Evolutionary conservation across 768 basidiomycete genomes (phyloP).

Genomic region (Tylopilus vinaceipallidus): DNA sequence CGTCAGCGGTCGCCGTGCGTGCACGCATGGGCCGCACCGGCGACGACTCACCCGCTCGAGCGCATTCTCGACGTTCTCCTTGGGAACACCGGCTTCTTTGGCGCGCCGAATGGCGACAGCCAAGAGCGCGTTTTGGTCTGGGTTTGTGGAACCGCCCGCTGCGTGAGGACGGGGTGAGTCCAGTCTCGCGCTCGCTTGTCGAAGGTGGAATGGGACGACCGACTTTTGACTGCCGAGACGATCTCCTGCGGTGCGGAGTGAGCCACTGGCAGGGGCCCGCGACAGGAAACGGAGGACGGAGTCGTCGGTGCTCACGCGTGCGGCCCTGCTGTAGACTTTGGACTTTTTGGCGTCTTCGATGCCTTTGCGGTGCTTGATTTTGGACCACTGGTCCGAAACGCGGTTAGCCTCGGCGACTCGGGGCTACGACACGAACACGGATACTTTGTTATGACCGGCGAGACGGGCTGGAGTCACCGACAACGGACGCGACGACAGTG

Average conservation of each 20-base stretch:
- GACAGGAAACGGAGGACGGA: neutral
- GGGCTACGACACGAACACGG: neutral
- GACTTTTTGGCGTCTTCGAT: slow-evolving; percentile 61
- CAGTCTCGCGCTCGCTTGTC: neutral
- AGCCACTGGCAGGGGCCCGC: slow-evolving; percentile 1
- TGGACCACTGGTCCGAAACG: slow-evolving; percentile 61
- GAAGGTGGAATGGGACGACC: slow-evolving; percentile 10
- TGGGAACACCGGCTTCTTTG: slow-evolving; percentile 59
- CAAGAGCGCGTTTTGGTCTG: slow-evolving; percentile 51
- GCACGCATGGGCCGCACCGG: too few relatives aligned
- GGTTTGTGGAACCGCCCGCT: slow-evolving; percentile 60
- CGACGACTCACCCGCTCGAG: slow-evolving; percentile 46
- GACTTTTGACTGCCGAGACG: slow-evolving; percentile 57
- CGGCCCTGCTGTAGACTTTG: slow-evolving; percentile 52
- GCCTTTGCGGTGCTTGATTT: slow-evolving; percentile 72
- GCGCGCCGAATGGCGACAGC: slow-evolving; percentile 54
- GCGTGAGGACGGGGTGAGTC: neutral
- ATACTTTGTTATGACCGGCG: slow-evolving; percentile 44
- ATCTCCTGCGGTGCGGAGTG: slow-evolving; percentile 48
- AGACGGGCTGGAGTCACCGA: slow-evolving; percentile 23
- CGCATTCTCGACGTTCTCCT: slow-evolving; percentile 65
- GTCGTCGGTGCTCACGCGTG: slow-evolving; percentile 56
- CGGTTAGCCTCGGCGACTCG: slow-evolving; percentile 5
- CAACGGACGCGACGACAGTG: slow-evolving; percentile 20
- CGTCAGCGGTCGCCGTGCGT: neutral